A percentile compares a stretch with the other conserved stretches of the same genome.
These are phyloP conservation scores for Fonsecaea pedrosoi DNA, from an alignment of 2,329 filamentous ascomycete genomes.

Conservation along the genomic window DNA sequence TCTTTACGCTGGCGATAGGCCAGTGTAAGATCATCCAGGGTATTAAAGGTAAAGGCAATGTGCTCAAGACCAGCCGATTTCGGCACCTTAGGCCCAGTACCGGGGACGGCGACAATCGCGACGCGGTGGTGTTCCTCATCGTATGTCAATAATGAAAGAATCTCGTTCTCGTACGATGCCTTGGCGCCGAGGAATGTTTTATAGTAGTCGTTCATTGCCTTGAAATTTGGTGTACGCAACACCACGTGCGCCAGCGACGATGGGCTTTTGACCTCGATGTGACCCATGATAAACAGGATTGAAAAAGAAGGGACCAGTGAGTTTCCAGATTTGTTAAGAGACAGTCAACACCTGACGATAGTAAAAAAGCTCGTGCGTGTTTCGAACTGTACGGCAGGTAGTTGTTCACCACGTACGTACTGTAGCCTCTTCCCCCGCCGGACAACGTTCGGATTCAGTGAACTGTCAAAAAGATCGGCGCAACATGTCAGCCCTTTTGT, in stretches of 20 bases:
- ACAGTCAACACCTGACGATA: too few relatives aligned
- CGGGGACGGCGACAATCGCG: slow-evolving; percentile 47
- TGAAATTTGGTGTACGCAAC: slow-evolving; percentile 20
- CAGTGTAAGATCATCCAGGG: slow-evolving; percentile 39
- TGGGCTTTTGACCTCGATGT: slow-evolving; percentile 13
- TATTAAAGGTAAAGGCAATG: neutral
- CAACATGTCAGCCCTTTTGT: too few relatives aligned
- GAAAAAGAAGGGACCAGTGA: too few relatives aligned
- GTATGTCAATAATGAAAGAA: slow-evolving; percentile 16
- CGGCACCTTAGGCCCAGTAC: slow-evolving; percentile 1
- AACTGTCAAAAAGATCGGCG: too few relatives aligned
- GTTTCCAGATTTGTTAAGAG: too few relatives aligned
- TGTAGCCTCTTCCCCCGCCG: too few relatives aligned
- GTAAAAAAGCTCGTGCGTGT: too few relatives aligned
- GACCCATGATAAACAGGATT: too few relatives aligned
- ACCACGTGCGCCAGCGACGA: slow-evolving; percentile 27
- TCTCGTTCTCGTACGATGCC: slow-evolving; percentile 11
- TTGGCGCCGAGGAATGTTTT: slow-evolving; percentile 19
- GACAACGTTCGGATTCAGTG: too few relatives aligned
- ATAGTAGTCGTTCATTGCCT: slow-evolving; percentile 20
- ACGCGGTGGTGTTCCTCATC: slow-evolving; percentile 49
- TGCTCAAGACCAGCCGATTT: neutral
- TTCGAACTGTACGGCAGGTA: too few relatives aligned
- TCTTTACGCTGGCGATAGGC: slow-evolving; percentile 46
- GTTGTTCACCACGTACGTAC: too few relatives aligned